Conservation (phyloP, 1,284 basidiomycete genomes). For the Cryptococcus floricola region DNA sequence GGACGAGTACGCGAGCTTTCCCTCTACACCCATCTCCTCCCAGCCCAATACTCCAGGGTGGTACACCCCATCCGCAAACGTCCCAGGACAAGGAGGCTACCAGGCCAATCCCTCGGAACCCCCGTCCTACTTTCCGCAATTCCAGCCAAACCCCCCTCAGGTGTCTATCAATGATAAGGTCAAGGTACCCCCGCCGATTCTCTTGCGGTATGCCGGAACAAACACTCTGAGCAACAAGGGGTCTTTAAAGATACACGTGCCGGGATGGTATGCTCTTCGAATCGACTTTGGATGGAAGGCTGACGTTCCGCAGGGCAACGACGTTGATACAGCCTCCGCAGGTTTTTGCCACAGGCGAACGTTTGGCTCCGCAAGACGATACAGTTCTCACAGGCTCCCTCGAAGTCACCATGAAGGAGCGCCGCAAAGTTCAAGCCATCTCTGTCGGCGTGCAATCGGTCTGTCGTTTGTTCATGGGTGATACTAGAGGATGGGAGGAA, state of each 20-base stretch:
- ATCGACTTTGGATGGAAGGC: neutral
- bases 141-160: too few species aligned
- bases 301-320: neutral
- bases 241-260: neutral
- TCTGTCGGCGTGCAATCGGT: slow-evolving; percentile 38
- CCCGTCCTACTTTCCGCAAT: too few species aligned
- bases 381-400: slow-evolving; percentile 37
- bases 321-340: neutral
- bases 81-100: too few species aligned
- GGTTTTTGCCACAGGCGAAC: neutral
- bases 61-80: too few species aligned
- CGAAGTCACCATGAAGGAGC: slow-evolving; percentile 43
- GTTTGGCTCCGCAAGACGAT: slow-evolving; percentile 36
- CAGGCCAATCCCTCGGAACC: too few species aligned
- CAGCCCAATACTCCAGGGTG: too few species aligned
- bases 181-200: neutral
- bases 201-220: neutral
- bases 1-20: too few species aligned
- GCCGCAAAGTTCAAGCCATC: slow-evolving; percentile 33
- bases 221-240: neutral
- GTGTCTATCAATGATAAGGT: too few species aligned
- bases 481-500: slow-evolving; percentile 34
- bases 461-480: slow-evolving; percentile 27
- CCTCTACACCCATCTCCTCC: too few species aligned
- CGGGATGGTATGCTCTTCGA: neutral